phyloP scores from a whole-genome alignment of 1,284 basidiomycete species.

The Chalciporus piperatoides region DNA sequence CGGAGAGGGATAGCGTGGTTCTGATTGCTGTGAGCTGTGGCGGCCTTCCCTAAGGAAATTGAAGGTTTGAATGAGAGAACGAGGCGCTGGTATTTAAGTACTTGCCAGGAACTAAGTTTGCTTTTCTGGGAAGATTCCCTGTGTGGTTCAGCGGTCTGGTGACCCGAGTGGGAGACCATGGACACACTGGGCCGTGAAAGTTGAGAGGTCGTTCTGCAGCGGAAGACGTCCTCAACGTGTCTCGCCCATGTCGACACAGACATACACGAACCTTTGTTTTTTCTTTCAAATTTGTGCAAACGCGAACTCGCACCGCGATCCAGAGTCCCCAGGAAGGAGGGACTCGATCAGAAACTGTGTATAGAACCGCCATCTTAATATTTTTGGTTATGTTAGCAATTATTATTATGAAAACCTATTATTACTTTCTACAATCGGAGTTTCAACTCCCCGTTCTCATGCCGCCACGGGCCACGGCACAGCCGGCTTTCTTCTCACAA shows the following conservation, averaged over 20 bases:
- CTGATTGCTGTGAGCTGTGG: slow-evolving; percentile 27
- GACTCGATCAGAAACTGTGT: slow-evolving; percentile 8
- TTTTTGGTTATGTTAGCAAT: slow-evolving; percentile 18
- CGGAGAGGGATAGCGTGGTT: slow-evolving; percentile 18
- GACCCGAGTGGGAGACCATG: slow-evolving; percentile 35
- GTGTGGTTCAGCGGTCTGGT: slow-evolving; percentile 25
- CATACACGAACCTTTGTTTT: slow-evolving; percentile 1
- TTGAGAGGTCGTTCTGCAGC: slow-evolving; percentile 22
- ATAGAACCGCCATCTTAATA: slow-evolving; percentile 18
- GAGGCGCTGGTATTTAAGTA: slow-evolving; percentile 24
- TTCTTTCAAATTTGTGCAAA: slow-evolving; percentile 2
- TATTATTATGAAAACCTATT: slow-evolving; percentile 11
- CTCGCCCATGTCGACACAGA: slow-evolving; percentile 3
- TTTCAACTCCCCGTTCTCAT: slow-evolving; percentile 20
- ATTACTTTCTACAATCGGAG: slow-evolving; percentile 24
- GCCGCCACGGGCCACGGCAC: slow-evolving; percentile 30
- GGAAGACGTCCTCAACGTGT: slow-evolving; percentile 18
- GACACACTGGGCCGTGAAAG: slow-evolving; percentile 9
- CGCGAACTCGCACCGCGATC: slow-evolving; percentile 20
- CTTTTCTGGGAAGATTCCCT: slow-evolving; percentile 26
- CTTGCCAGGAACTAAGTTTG: slow-evolving; percentile 28
- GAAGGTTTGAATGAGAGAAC: slow-evolving; percentile 17
- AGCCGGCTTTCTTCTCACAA: slow-evolving; percentile 22
- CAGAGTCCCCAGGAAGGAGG: slow-evolving; percentile 6
- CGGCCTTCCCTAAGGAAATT: slow-evolving; percentile 29